Conservation (phyloP, 139 green algal genomes). For the Picochlorum sp. region DNA sequence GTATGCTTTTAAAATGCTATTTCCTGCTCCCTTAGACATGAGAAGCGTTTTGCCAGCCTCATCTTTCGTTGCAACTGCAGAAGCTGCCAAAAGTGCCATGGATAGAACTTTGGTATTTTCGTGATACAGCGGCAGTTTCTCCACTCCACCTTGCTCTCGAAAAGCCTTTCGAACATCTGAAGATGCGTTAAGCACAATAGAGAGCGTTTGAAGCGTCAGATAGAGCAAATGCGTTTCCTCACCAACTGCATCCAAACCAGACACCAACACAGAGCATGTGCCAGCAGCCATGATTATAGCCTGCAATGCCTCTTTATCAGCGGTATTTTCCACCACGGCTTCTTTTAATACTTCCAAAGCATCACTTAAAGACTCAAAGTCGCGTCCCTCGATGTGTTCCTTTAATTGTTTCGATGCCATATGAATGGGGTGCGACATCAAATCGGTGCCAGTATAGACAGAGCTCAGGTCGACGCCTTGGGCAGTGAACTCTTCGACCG, state of each 20-base stretch:
- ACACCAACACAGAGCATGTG: neutral
- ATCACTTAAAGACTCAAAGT: neutral
- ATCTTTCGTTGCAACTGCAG: slow-evolving; percentile 30
- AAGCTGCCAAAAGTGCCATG: neutral
- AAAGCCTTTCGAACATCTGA: neutral
- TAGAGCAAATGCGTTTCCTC: neutral
- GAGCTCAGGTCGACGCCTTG: slow-evolving; percentile 54
- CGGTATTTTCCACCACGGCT: neutral
- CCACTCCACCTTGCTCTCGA: neutral
- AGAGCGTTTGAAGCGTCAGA: no score
- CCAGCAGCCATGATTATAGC: neutral
- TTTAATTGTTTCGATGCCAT: slow-evolving; percentile 18
- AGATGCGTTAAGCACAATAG: neutral
- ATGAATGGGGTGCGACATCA: slow-evolving; percentile 25
- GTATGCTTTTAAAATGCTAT: slow-evolving; percentile 4
- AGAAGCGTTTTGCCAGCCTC: slow-evolving; percentile 45
- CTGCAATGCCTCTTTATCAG: neutral
- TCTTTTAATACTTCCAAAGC: neutral
- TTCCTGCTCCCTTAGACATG: slow-evolving; percentile 12
- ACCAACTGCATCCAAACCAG: neutral
- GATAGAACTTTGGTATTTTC: neutral
- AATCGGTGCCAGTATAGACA: slow-evolving; percentile 44
- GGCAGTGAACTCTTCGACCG: slow-evolving; percentile 62
- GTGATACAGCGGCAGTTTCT: neutral
- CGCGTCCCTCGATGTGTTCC: neutral